Base-by-base conservation (phyloP, 1,139 yeast genomes). In the Torulaspora pretoriensis region DNA sequence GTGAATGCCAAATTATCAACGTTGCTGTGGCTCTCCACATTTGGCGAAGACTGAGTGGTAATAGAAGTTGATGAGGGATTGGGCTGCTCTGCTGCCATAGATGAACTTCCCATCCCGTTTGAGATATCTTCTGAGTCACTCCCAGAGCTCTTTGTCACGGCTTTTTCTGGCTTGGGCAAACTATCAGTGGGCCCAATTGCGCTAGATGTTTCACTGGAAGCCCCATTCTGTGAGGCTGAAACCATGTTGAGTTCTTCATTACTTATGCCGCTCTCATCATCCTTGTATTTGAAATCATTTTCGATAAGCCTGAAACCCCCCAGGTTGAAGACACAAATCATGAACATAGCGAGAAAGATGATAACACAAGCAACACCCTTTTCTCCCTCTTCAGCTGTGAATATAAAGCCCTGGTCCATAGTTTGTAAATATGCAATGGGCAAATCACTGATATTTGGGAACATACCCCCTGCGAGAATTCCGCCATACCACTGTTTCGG, bases 401-500 rank as follows among this genome's bases (percentile, higher is more conserved):
- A 83, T 1, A 77, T 71, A 0, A 80, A 72, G 0, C 90, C 82
- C 25, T 77, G 72, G 25, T 88, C 83, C 64, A 90, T 70, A 0
- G 96, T 84, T 57, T 87, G 94, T 42, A 90, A 69, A 57, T 89
- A 89, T 0, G 97, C 97, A 59, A 90, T 86, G 0, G 97, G 97
- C 50, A 90, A 71, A 65, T 90, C 97, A 30, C 90, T 80, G 45
- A 86, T 81, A 59, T 83, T 83, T 8, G 72, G 86, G 56, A 87
- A 77, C 52, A 85, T 71, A 0, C 95, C 92, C n/a, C 89, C 92
- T 4, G 86, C 76, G 7, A 86, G 59, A 17, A 87, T 69, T 0
- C 96, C 96, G 22, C 96, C 96, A 35, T 78, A 68, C 96, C 96
- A 90, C 46, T 77, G 69, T 51, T 74, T 76, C 0, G 97, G 97